Base-by-base conservation (phyloP, 192 early-diverging fungal species). In the Lunasporangiospora selenospora region DNA sequence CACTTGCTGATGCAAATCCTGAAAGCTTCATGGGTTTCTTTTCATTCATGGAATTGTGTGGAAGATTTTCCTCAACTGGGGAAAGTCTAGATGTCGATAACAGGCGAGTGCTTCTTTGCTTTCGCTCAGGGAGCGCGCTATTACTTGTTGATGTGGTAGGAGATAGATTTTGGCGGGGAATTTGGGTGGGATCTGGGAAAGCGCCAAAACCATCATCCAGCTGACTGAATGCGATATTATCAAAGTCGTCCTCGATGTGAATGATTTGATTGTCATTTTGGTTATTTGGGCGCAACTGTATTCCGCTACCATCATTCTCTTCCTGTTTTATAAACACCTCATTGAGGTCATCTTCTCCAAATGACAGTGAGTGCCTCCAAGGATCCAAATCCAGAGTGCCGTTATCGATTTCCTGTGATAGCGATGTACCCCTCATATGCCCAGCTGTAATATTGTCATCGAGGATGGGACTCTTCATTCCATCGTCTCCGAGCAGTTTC, bases 191-290 rank as follows among this genome's bases (percentile, higher is more conserved):
- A 8, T 66, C 53, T 16, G 45, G 36, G 1, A 52, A 30, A n/a
- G 43, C 21, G 27, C 58, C 58, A 26, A 66, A 66, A 5, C 54
- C 64, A 32, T 66, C 64, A 40, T 66, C 64, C 4, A 66, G 38
- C 23, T 66, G 64, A 45, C 64, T 66, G 40, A 52, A 52, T 18
- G 52, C 52, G 15, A 66, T 66, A 27, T 66, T 58, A 7, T 34
- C 55, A 21, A 66, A 58, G 40, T 58, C 64, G 30, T 66, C 64
- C 13, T 66, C 64, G 2, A 27, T 51, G 3, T 18, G 16, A 43
- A 19, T 11, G 41, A 4, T 19, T 13, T 16, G 15, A 4, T n/a
- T 43, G 15, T 19, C 41, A 43, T 13, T 43, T 19, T 11, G 16
- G 6, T 24, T 30, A 3, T 58, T 55, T 6, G n/a, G 16, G 4